Base-by-base conservation (phyloP, 2,329 filamentous ascomycete species). In the Rhynchosporium graminicola region DNA sequence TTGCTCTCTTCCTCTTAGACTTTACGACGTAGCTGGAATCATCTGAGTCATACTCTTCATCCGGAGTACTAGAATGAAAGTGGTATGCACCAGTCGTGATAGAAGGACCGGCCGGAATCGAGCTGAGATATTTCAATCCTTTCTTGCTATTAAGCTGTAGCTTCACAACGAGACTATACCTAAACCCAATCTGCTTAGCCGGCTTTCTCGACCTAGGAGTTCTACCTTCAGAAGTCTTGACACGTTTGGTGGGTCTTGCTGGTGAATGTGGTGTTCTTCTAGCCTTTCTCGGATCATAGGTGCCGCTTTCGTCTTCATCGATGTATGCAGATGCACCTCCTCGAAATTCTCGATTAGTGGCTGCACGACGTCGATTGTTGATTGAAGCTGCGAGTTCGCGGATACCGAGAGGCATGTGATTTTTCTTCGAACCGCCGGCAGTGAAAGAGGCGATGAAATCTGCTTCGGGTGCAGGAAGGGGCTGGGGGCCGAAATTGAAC, bases 251-350 rank as follows among this genome's bases (percentile, higher is more conserved):
- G 13, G 15, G 47, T 33, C 43, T 12, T 15, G 38, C 13, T 26
- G 46, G 46, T 2, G 57, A 51, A 29, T 36, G 46, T 4, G 46
- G 47, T 4, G 42, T 62, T 15, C n/a, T 29, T 20, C 38, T 58
- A 28, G 47, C n/a, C 45, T 13, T 12, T 3, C 63, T 68, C 4
- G 70, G 70, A 56, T 73, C 65, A 52, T 72, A 73, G 3, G 64
- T 70, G 4, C 72, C 72, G 48, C 68, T 71, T 26, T 69, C 60
- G 59, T 73, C 72, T 31, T 65, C 54, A 52, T 73, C 72, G n/a
- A 68, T 55, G 9, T 58, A 70, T 3, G 61, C 67, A 9, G 63
- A 57, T 8, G 65, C 57, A 2, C 45, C 57, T 52, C 68, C 65
- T 6, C 61, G 52, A n/a, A 61, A 58, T 15, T 50, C 47, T 1